Percentiles rank a stretch among this genome's conserved stretches.
Evolutionary conservation across 371 early-diverging fungal species (phyloP).

Genomic region (Gilbertella persicaria): DNA sequence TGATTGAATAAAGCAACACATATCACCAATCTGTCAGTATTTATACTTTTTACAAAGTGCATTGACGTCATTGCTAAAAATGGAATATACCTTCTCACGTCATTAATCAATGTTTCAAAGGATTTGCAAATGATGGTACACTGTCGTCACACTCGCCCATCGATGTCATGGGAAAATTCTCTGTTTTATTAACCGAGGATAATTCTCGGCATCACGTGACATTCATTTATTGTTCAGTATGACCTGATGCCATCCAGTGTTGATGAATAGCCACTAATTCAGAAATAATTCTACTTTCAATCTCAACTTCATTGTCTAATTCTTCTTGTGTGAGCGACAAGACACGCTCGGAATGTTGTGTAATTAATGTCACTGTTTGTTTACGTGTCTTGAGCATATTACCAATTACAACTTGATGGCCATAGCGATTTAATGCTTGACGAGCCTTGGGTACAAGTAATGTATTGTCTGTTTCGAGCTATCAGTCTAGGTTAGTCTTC

Average conservation of each 20-base stretch:
- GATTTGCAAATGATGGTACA: too few relatives aligned
- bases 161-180: too few relatives aligned
- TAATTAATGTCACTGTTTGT: constrained; percentile 77
- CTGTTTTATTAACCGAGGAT: too few relatives aligned
- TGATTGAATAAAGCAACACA: too few relatives aligned
- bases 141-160: too few relatives aligned
- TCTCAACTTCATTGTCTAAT: constrained; percentile 68
- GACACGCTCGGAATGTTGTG: constrained; percentile 53
- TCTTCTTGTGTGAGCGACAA: constrained; percentile 71
- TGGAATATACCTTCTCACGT: not conserved
- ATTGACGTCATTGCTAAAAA: not conserved
- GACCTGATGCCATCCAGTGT: constrained; percentile 53
- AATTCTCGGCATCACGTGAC: not conserved
- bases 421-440: constrained; percentile 82
- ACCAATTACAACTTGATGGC: constrained; percentile 96
- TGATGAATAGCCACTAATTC: constrained; percentile 75
- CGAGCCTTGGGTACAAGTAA: constrained; percentile 83
- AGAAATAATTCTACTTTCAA: constrained; percentile 84
- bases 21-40: not conserved
- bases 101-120: too few relatives aligned
- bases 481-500: not conserved
- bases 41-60: not conserved
- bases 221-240: constrained; percentile 19
- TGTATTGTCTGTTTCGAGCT: constrained; percentile 91
- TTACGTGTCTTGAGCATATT: constrained; percentile 92